Evolutionary conservation across 2,329 filamentous ascomycete species (phyloP).

Genomic region (Cercospora sesami): DNA sequence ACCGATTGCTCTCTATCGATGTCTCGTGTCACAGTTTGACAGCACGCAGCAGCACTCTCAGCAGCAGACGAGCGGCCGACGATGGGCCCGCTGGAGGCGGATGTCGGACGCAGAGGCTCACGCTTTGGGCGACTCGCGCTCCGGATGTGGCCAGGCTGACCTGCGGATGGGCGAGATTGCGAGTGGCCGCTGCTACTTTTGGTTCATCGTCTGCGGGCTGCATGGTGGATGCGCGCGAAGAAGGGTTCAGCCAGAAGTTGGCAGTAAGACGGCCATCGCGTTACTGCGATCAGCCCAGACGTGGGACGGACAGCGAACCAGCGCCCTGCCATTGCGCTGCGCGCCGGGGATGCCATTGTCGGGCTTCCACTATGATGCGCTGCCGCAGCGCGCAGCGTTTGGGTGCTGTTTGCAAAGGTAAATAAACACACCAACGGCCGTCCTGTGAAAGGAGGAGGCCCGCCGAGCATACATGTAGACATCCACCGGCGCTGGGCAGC

Average conservation of each 20-base stretch:
- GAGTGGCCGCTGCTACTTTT: conserved; percentile 9
- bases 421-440: conserved; percentile 13
- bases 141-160: neutral
- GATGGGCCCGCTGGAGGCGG: neutral
- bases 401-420: conserved; percentile 2
- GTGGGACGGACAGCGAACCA: neutral
- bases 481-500: neutral
- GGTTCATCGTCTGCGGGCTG: conserved; percentile 9
- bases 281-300: neutral
- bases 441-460: conserved; percentile 11
- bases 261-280: neutral
- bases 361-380: conserved; percentile 1
- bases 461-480: neutral
- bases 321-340: neutral
- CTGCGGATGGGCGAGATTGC: conserved; percentile 11
- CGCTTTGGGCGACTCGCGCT: conserved; percentile 4
- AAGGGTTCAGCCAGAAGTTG: neutral
- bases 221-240: neutral
- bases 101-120: neutral
- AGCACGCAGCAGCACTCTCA: neutral
- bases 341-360: conserved; percentile 2
- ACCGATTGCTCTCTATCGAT: neutral
- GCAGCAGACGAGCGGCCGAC: neutral
- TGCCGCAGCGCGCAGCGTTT: conserved; percentile 9
- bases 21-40: neutral